phyloP scores from a whole-genome alignment of 805 yeast genomes.

The Yarrowia hollandica region DNA sequence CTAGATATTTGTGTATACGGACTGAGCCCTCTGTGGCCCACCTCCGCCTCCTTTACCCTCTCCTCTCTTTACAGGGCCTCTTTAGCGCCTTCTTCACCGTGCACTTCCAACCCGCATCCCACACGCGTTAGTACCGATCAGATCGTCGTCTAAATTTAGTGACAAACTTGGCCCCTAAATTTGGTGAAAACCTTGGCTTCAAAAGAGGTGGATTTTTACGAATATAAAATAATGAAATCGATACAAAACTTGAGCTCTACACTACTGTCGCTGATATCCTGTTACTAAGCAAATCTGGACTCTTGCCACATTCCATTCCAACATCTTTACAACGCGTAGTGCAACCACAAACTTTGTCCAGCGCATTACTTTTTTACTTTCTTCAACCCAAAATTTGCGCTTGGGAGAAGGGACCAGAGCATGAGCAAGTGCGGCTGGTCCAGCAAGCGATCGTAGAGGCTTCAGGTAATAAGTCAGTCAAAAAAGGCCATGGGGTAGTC shows the following conservation, averaged over 20 bases:
- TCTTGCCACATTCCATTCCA: neutral
- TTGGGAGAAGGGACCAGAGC: neutral
- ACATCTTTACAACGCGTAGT: neutral
- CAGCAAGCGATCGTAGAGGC: conserved; percentile 10
- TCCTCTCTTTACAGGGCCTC: neutral
- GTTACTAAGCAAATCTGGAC: neutral
- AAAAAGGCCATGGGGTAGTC: no score
- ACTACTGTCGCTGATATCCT: no score
- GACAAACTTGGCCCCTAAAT: neutral
- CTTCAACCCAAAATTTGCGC: conserved; percentile 5
- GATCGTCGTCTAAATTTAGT: conserved; percentile 23
- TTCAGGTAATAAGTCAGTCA: no score
- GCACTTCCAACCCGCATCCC: conserved; percentile 5
- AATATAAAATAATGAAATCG: neutral
- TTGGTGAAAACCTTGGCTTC: neutral
- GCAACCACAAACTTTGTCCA: neutral
- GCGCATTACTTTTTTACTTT: conserved; percentile 3
- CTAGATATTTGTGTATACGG: no score
- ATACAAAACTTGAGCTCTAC: neutral
- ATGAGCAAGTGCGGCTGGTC: conserved; percentile 7
- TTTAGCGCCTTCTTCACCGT: neutral
- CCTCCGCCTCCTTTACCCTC: neutral
- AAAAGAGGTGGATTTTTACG: neutral
- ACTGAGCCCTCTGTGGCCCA: no score
- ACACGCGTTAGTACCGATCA: conserved; percentile 21